These are phyloP conservation scores for Lyophyllum semitale DNA, from an alignment of 768 basidiomycete species.

Conservation along the genomic window DNA sequence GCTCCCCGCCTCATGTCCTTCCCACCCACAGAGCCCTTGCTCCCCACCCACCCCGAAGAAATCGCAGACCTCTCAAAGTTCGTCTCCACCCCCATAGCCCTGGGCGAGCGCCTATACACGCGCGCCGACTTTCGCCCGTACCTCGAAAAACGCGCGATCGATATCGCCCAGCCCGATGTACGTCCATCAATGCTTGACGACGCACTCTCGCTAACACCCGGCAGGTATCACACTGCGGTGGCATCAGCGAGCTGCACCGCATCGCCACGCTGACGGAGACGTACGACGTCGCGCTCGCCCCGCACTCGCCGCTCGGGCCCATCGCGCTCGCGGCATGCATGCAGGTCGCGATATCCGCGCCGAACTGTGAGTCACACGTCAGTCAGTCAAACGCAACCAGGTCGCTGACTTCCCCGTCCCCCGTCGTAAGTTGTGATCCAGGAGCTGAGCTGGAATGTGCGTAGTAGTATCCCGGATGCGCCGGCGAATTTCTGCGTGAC, in stretches of 20 bases:
- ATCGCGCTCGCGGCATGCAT: conserved; percentile 73
- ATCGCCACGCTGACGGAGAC: conserved; percentile 63
- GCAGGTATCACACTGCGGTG: conserved; percentile 62
- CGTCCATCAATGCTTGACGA: not conserved
- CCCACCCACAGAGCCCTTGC: conserved; percentile 52
- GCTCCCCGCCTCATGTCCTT: not conserved
- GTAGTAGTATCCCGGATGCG: no score
- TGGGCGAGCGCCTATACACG: conserved; percentile 66
- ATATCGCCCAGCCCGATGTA: conserved; percentile 73
- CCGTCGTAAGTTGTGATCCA: conserved; percentile 69
- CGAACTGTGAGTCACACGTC: conserved; percentile 65
- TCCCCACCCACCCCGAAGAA: conserved; percentile 62
- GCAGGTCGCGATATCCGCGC: conserved; percentile 58
- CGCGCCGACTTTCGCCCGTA: conserved; percentile 66
- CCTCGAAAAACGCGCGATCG: conserved; percentile 62
- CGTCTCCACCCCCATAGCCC: conserved; percentile 59
- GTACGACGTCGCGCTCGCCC: conserved; percentile 72
- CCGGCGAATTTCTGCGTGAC: no score
- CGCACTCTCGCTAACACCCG: not conserved
- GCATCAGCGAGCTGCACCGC: conserved; percentile 58
- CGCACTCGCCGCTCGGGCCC: conserved; percentile 74
- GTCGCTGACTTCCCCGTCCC: no score
- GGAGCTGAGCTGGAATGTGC: conserved; percentile 64
- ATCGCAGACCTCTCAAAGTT: conserved; percentile 57
- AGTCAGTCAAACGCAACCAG: no score